phyloP scores from a whole-genome alignment of 805 yeast species.

The Wickerhamomyces hampshirensis region DNA sequence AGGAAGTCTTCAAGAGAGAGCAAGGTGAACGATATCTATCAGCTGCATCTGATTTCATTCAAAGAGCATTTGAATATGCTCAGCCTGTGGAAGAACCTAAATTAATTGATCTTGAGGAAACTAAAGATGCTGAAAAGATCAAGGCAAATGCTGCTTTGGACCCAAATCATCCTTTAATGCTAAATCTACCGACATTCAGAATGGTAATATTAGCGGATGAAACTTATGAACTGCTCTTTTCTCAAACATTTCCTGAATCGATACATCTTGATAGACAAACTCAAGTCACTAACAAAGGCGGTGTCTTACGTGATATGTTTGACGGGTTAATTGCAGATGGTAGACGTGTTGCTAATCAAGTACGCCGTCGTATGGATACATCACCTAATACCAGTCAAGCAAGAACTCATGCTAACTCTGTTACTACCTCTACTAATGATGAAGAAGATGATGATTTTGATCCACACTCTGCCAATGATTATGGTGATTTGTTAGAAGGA shows the following conservation, averaged over 20 bases:
- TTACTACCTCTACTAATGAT: slow-evolving; percentile 11
- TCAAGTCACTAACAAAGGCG: slow-evolving; percentile 38
- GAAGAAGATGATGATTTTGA: slow-evolving; percentile 50
- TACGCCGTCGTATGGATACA: slow-evolving; percentile 81
- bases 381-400: slow-evolving; percentile 7
- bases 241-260: slow-evolving; percentile 59
- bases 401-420: slow-evolving; percentile 6
- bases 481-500: slow-evolving; percentile 42
- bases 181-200: slow-evolving; percentile 83
- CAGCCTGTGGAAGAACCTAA: slow-evolving; percentile 54
- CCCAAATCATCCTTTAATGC: slow-evolving; percentile 68
- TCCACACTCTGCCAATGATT: slow-evolving; percentile 35
- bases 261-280: slow-evolving; percentile 60
- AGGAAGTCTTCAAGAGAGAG: slow-evolving; percentile 49
- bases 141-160: slow-evolving; percentile 78
- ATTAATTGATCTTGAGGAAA: slow-evolving; percentile 38
- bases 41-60: slow-evolving; percentile 83
- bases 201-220: slow-evolving; percentile 95
- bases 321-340: slow-evolving; percentile 92
- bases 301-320: slow-evolving; percentile 78
- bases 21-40: slow-evolving; percentile 79
- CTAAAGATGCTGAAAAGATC: slow-evolving; percentile 20
- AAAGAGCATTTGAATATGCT: slow-evolving; percentile 87
- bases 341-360: slow-evolving; percentile 82
- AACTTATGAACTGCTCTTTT: slow-evolving; percentile 81